Conservation (phyloP, 495 filamentous ascomycete species). For the Penicillium coffeae region DNA sequence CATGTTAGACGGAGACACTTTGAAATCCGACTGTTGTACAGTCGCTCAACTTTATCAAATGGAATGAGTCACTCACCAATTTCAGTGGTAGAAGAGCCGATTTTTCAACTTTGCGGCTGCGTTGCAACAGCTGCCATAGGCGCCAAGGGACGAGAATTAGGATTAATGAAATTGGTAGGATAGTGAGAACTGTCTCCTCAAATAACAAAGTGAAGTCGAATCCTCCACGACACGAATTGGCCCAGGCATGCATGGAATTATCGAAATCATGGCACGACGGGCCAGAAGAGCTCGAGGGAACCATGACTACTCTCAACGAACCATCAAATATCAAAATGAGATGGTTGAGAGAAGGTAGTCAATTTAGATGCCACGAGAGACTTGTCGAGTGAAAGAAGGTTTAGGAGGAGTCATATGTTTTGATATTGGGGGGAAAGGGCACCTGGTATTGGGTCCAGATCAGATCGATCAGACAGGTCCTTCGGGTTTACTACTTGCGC, state of each 20-base stretch:
- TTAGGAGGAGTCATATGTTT: slow-evolving; percentile 11
- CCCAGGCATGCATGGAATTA: slow-evolving; percentile 41
- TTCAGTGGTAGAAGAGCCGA: slow-evolving; percentile 39
- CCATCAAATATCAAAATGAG: slow-evolving; percentile 15
- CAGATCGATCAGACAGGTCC: slow-evolving; percentile 17
- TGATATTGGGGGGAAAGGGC: slow-evolving; percentile 4
- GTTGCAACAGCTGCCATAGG: slow-evolving; percentile 40
- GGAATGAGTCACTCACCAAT: slow-evolving; percentile 29
- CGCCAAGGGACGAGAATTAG: slow-evolving; percentile 46
- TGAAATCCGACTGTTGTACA: not conserved
- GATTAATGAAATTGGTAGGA: slow-evolving; percentile 47
- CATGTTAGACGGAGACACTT: not conserved
- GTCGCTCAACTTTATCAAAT: not conserved
- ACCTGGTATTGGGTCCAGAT: slow-evolving; percentile 16
- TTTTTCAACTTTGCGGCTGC: slow-evolving; percentile 42
- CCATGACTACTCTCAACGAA: slow-evolving; percentile 28
- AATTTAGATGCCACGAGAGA: not conserved
- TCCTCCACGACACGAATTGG: slow-evolving; percentile 40
- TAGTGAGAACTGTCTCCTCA: slow-evolving; percentile 51
- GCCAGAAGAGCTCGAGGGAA: slow-evolving; percentile 16
- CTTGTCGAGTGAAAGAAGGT: not conserved
- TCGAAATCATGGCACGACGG: slow-evolving; percentile 35
- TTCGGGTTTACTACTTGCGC: not conserved
- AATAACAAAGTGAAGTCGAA: slow-evolving; percentile 63
- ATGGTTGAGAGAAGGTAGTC: slow-evolving; percentile 8